A percentile compares a stretch with the other conserved stretches of the same genome.
Conservation (phyloP, 2,329 filamentous ascomycete species). For the Aotearoamyces nothofagi region DNA sequence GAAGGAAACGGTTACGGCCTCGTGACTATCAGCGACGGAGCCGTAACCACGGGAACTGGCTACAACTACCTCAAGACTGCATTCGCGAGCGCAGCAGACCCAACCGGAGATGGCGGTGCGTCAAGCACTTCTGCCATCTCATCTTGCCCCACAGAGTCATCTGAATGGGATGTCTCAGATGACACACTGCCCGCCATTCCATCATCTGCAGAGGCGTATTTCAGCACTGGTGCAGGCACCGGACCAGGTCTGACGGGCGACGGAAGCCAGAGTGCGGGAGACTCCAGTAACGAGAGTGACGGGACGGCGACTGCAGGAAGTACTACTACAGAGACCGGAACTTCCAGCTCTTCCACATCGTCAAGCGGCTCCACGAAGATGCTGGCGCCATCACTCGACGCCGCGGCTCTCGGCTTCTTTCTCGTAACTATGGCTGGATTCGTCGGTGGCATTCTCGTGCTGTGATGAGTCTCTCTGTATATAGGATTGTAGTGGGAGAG, state of each 20-base stretch:
- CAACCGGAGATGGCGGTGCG: conserved; percentile 36
- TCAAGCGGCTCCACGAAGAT: too few species aligned
- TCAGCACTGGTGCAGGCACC: conserved; percentile 28
- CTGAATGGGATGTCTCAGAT: conserved; percentile 30
- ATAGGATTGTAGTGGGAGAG: too few species aligned
- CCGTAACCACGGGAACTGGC: too few species aligned
- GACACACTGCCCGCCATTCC: conserved; percentile 33
- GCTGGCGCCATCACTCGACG: too few species aligned
- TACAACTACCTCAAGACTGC: conserved; percentile 28
- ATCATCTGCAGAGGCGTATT: conserved; percentile 24
- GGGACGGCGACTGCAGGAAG: conserved; percentile 1
- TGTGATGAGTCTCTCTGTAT: too few species aligned
- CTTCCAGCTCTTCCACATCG: too few species aligned
- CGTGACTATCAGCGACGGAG: conserved; percentile 17
- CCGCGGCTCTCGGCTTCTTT: too few species aligned
- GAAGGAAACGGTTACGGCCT: conserved; percentile 63
- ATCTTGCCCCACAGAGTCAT: conserved; percentile 27
- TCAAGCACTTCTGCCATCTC: conserved; percentile 21
- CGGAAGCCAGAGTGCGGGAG: neutral
- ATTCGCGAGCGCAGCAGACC: conserved; percentile 26
- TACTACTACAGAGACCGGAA: too few species aligned
- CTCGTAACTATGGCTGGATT: too few species aligned
- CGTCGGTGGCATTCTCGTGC: too few species aligned
- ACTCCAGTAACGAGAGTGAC: neutral
- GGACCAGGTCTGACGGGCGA: conserved; percentile 19